A percentile compares a stretch with the other conserved stretches of the same genome.
Evolutionary conservation across 108 stramenopile genomes (phyloP).

Genomic region (Epithemia pelagica): DNA sequence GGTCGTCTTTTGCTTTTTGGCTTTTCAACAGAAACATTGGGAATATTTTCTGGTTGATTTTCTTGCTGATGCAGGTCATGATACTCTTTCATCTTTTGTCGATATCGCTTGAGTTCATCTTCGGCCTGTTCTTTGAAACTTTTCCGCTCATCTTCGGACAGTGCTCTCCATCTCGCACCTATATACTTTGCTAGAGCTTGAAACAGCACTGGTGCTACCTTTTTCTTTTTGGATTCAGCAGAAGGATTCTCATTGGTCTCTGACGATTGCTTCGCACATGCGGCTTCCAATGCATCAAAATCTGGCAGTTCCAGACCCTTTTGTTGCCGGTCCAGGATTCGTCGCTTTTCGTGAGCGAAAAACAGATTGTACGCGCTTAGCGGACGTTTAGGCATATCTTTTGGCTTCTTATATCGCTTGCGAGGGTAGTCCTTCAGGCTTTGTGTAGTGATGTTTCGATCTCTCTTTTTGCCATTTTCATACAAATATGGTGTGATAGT

Average conservation of each 20-base stretch:
- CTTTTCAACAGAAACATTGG: no score
- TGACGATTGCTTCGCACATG: neutral
- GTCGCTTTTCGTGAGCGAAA: neutral
- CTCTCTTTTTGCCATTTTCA: no score
- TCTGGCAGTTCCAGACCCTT: neutral
- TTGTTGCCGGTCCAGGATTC: neutral
- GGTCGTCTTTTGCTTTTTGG: no score
- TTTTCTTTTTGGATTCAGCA: neutral
- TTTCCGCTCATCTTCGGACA: neutral
- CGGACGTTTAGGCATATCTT: conserved; percentile 6
- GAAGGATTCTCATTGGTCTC: no score
- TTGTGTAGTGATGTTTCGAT: no score
- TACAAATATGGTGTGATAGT: no score
- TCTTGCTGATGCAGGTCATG: neutral
- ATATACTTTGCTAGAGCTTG: neutral
- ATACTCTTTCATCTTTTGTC: neutral
- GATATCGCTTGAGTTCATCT: neutral
- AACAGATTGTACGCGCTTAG: conserved; percentile 9
- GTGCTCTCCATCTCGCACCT: conserved; percentile 2
- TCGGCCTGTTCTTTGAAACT: neutral
- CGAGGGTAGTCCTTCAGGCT: no score
- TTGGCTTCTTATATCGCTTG: conserved; percentile 3
- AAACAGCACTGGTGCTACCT: neutral
- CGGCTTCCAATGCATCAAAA: neutral
- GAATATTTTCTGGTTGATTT: neutral